Percentiles rank a stretch among this genome's conserved stretches.
These are phyloP conservation scores for Medakamo hakoo DNA, from an alignment of 139 green algal species.

Conservation along the genomic window DNA sequence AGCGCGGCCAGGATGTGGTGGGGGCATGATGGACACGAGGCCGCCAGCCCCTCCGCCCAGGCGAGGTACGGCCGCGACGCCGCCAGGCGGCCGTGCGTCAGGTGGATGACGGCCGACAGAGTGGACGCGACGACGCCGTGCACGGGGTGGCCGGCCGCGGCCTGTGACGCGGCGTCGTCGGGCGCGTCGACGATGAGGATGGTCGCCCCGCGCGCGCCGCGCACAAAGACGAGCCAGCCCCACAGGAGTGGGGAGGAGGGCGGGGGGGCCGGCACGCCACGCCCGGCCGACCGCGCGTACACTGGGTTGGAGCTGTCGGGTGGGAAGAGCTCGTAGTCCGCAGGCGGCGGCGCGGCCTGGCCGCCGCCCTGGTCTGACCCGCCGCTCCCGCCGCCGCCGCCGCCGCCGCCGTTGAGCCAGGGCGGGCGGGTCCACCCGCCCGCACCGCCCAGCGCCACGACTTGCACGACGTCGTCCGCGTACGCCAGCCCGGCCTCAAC, in stretches of 20 bases:
- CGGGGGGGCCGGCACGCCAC: too few species aligned
- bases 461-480: constrained; percentile 31
- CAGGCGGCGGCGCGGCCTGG: too few species aligned
- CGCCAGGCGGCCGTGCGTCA: constrained; percentile 7
- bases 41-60: constrained; percentile 14
- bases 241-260: not conserved
- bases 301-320: not conserved
- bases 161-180: not conserved
- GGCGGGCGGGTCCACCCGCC: constrained; percentile 12
- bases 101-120: constrained; percentile 15
- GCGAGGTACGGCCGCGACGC: not conserved
- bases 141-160: not conserved
- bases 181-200: not conserved
- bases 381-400: not conserved
- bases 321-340: not conserved
- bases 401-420: constrained; percentile 15
- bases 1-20: not conserved
- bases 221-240: not conserved
- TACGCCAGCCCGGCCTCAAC: constrained; percentile 3
- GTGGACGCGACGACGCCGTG: not conserved
- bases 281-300: not conserved
- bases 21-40: not conserved
- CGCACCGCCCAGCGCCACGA: constrained; percentile 18
- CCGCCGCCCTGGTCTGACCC: not conserved
- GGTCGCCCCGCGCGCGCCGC: too few species aligned